Evolutionary conservation across 345 rosid species (phyloP), one percentile per base, ranked within the genome.

Genomic region (Aurinia saxatilis): DNA sequence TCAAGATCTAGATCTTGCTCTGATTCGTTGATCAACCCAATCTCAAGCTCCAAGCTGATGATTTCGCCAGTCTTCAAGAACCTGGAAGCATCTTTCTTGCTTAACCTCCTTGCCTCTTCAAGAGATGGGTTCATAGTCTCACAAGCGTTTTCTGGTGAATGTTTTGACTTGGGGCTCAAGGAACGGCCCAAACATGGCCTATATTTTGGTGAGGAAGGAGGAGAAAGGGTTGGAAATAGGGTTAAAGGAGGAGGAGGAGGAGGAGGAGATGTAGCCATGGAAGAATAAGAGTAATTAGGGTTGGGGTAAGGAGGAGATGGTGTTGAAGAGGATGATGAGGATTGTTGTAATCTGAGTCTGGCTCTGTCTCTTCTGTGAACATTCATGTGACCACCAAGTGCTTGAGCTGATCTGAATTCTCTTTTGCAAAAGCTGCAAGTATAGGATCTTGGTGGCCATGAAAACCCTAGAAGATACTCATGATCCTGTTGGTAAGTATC

Each of bases 401-500:
- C 98, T 76, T 92, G 98, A 70, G 96, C 96, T 34, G 96, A 89
- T 76, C 84, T 82, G 66, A 89, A 92, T 68, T 87, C 98, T 44
- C 96, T 83, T 58, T 85, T 85, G 79, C 98, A 92, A 79, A 89
- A 92, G 76, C 88, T 92, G 58, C 98, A 92, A 14, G 88, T 73
- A 76, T 92, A 92, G 39, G 95, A 87, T 75, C 97, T 84, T 35
- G 98, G 95, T 29, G 97, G 98, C 98, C 98, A 92, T 45, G 95
- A 82, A 75, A 87, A 78, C 53, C 83, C 90, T 34, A 75, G 60
- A 41, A 80, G 77, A 68, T 76, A 81, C 48, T 86, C 85, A 59
- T 73, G 71, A 42, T 71, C 75, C 0, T 71, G 71, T 50, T 71
- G 75, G 42, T 50, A 57, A 57, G 1, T 42, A 42, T 57, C 70